Base-by-base conservation (phyloP, 352 stramenopile species). In the Nothophytophthora sp. region DNA sequence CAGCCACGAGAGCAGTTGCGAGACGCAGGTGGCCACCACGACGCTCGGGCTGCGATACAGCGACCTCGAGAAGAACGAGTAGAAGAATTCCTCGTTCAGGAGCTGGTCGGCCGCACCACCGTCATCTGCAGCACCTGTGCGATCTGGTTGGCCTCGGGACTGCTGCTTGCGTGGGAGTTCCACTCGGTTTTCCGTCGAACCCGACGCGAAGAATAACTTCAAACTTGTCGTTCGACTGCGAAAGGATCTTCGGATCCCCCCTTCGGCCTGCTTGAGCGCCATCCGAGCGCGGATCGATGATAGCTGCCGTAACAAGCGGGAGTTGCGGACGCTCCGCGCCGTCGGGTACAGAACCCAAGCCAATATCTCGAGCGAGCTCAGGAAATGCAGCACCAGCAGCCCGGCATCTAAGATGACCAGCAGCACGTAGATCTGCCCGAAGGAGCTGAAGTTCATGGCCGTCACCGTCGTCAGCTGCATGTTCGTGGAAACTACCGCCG, bases 1-100 rank as follows among this genome's bases (percentile, higher is more conserved):
- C 16, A 76, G 39, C 71, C 71, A 81, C 22, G 64, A 76, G 34
- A 81, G 28, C n/a, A 73, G 15, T 28, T 67, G 55, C 2, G 44
- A 47, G n/a, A 60, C 27, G 24, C 68, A 19, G 7, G 42, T 52
- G 11, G 63, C 37, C 5, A 63, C 37, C 12, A 71, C 50, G 15
- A 58, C 40, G 6, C 50, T 50, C 29, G 53, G 33, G 20, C 61
- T 76, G 40, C 71, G 67, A 37, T 69, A 68, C 12, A 81, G 52
- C n/a, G 67, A 69, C 12, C 50, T 60, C 1, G 61, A 15, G 28
- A 63, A 58, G 24, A 67, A 53, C 7, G 44, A 62, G 29, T 35
- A 35, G 29, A 35, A 35, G 29, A 35, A 15, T 35, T 35, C 29
- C 10, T 15, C 29, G 29, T 35, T 15, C 29, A 35, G 29, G 10